phyloP scores from a whole-genome alignment of 148 eudicot species.

The Beta vulgaris region DNA sequence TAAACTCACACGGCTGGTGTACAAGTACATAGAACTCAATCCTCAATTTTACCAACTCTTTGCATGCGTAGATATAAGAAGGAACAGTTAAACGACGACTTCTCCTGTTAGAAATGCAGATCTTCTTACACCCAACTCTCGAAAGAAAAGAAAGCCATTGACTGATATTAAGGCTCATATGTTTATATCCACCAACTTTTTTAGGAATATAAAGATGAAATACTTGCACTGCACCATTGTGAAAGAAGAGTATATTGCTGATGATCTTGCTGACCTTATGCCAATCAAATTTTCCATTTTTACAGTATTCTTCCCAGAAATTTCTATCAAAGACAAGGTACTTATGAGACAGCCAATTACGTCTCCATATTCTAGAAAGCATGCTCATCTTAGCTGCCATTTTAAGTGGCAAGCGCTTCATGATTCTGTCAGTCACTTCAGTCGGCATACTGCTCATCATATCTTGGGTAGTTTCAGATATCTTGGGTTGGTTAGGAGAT shows the following conservation, averaged over 20 bases:
- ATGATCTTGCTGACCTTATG: background rate
- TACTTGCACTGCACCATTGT: conserved; percentile 4
- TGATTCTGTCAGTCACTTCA: background rate
- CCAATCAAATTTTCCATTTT: background rate
- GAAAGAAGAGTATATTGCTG: conserved; percentile 3
- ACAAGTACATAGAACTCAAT: background rate
- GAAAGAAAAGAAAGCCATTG: conserved; percentile 15
- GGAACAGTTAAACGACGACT: background rate
- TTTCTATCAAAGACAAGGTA: background rate
- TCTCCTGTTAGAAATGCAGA: background rate
- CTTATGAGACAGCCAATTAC: conserved; percentile 2
- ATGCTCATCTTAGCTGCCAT: conserved; percentile 9
- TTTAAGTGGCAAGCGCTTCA: background rate
- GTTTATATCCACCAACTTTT: background rate
- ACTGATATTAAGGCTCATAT: background rate
- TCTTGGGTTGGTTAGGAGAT: background rate
- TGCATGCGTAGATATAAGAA: conserved; percentile 1
- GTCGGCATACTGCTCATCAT: background rate
- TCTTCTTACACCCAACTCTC: background rate
- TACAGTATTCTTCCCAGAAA: background rate
- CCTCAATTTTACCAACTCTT: background rate
- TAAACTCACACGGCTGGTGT: background rate
- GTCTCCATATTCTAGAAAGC: conserved; percentile 7
- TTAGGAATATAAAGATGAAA: conserved; percentile 4
- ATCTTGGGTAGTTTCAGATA: background rate